These are phyloP conservation scores for Plasmopara muralis DNA, from an alignment of 352 stramenopile genomes.

Conservation along the genomic window DNA sequence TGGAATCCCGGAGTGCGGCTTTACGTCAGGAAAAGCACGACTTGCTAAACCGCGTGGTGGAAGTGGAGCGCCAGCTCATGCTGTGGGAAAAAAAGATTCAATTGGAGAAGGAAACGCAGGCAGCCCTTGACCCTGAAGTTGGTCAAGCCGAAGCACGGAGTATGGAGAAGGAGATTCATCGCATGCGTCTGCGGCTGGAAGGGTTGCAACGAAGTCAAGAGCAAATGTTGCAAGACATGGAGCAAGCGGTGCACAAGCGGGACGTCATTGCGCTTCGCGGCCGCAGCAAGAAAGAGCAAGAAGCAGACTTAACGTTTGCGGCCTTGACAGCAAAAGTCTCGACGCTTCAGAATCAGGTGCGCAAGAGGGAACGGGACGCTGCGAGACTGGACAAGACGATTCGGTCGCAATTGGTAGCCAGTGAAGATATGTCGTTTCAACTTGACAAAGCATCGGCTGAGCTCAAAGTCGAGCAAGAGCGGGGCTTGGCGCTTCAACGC, in stretches of 20 bases:
- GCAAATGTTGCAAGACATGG: slow-evolving; percentile 92
- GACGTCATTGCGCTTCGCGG: slow-evolving; percentile 89
- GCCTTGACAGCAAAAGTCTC: slow-evolving; percentile 82
- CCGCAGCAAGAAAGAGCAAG: slow-evolving; percentile 66
- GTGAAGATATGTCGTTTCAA: slow-evolving; percentile 67
- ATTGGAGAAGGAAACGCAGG: slow-evolving; percentile 94
- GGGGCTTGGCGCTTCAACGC: slow-evolving; percentile 54
- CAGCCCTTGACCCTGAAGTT: slow-evolving; percentile 88
- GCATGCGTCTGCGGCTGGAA: slow-evolving; percentile 91
- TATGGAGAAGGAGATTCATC: slow-evolving; percentile 96
- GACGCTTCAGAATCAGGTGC: slow-evolving; percentile 63
- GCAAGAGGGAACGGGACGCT: slow-evolving; percentile 62
- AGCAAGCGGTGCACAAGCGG: slow-evolving; percentile 90
- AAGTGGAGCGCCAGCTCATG: slow-evolving; percentile 90
- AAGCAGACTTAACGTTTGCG: slow-evolving; percentile 73
- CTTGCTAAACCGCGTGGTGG: slow-evolving; percentile 85
- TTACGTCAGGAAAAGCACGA: slow-evolving; percentile 84
- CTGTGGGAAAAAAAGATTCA: slow-evolving; percentile 97
- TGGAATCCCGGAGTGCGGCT: slow-evolving; percentile 65
- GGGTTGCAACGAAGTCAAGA: slow-evolving; percentile 88
- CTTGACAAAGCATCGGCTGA: slow-evolving; percentile 69
- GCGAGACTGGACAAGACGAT: slow-evolving; percentile 57
- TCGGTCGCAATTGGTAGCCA: slow-evolving; percentile 46
- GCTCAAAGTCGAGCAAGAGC: slow-evolving; percentile 77
- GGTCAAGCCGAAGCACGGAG: slow-evolving; percentile 84